phyloP scores from a whole-genome alignment of 1,284 basidiomycete species.

The Fomitopsis schrenkii region DNA sequence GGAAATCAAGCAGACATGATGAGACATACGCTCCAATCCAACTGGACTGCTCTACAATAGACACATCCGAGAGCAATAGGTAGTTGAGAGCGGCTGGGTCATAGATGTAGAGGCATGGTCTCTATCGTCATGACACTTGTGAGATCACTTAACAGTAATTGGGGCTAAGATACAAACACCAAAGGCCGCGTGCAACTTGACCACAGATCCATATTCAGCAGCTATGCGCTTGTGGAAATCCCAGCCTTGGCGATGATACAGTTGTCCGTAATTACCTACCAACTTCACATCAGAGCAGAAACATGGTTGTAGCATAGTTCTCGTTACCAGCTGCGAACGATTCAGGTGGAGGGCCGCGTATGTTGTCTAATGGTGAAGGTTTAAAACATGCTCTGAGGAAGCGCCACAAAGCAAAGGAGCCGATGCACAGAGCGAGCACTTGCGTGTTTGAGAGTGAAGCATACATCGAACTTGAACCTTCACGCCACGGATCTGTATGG shows the following conservation, averaged over 20 bases:
- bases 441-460: neutral
- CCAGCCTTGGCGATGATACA: slow-evolving; percentile 11
- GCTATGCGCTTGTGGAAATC: slow-evolving; percentile 14
- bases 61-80: neutral
- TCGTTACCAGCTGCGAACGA: neutral
- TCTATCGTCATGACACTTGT: slow-evolving; percentile 3
- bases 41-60: neutral
- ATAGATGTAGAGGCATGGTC: slow-evolving; percentile 9
- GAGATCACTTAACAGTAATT: neutral
- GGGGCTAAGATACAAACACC: neutral
- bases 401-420: neutral
- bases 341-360: neutral
- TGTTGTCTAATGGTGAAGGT: neutral
- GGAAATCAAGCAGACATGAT: no score
- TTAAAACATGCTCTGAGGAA: neutral
- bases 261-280: neutral
- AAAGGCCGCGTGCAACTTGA: slow-evolving; percentile 13
- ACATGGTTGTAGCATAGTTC: neutral
- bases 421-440: neutral
- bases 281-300: neutral
- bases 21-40: neutral
- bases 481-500: no score
- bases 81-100: neutral
- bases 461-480: neutral
- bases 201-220: slow-evolving; percentile 17